A percentile compares a stretch with the other conserved stretches of the same genome.
Evolutionary conservation across 2,329 filamentous ascomycete species (phyloP).

Genomic region (Didymella exigua): DNA sequence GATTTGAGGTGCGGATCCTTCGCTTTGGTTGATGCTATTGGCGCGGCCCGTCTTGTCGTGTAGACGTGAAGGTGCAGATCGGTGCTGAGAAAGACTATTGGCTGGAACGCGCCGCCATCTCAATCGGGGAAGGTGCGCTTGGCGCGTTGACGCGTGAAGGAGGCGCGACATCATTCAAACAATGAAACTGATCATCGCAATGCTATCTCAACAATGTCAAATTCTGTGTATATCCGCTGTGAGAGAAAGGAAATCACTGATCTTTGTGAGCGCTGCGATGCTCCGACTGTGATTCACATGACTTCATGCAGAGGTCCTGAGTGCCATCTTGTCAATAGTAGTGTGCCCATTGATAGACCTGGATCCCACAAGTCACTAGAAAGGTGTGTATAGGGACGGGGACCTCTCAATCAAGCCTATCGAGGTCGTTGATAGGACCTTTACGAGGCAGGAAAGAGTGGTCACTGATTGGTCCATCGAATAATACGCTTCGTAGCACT

Average conservation of each 20-base stretch:
- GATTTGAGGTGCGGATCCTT: background rate
- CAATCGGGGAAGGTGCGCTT: conserved; percentile 5
- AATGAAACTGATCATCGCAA: background rate
- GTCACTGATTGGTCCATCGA: background rate
- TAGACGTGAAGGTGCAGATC: conserved; percentile 1
- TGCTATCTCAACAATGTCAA: too few species aligned
- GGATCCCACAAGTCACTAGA: too few species aligned
- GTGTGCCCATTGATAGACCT: too few species aligned
- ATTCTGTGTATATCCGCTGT: too few species aligned
- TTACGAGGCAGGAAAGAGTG: background rate
- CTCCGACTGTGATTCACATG: too few species aligned
- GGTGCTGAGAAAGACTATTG: conserved; percentile 4
- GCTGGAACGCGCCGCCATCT: conserved; percentile 6
- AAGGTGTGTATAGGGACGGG: too few species aligned
- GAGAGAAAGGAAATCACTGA: too few species aligned
- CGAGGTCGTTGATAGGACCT: too few species aligned
- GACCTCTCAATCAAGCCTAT: too few species aligned
- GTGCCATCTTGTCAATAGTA: too few species aligned
- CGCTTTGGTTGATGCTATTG: background rate
- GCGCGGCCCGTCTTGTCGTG: background rate
- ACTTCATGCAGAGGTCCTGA: too few species aligned
- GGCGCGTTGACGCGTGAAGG: conserved; percentile 1
- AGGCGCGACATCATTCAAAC: background rate
- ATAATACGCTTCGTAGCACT: background rate
- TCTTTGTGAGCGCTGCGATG: too few species aligned